Base-by-base conservation (phyloP, 495 filamentous ascomycete species). In the Aspergillus diversus region DNA sequence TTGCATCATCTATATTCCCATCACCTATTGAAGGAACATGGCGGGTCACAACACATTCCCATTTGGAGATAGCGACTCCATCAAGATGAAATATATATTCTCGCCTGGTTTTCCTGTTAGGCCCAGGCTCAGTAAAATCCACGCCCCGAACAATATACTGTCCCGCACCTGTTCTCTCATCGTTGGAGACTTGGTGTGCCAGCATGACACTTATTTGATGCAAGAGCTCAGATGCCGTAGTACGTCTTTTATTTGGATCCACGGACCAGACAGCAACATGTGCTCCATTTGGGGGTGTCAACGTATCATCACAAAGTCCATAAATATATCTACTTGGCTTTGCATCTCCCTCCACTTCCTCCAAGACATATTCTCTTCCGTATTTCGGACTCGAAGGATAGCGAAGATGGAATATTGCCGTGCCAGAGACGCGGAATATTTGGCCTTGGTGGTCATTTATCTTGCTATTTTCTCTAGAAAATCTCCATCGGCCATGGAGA, bases 401-500 rank as follows among this genome's bases (percentile, higher is more conserved):
- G 9, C 89, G 77, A 2, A 91, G 86, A 32, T 84, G 72, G 61
- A 95, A 92, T 7, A 69, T 76, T 21, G 89, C 86, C 2, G 74
- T 82, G 12, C 90, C 91, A 11, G 72, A 75, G 32, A 89, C 2
- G 69, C 16, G 52, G 16, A 43, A 4, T n/a, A 16, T 31, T 16
- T 50, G n/a, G 6, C 27, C 37, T 34, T 12, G 13, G 9, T 33
- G 15, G 27, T 34, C 27, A 33, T 21, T 13, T 33, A 3, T 32
- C 21, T 3, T 17, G 21, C 13, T 1, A 13, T 32, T 32, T 3
- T 17, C 76, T 4, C 83, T 83, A 9, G 79, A 76, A 17, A 89
- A 77, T 8, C 69, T 79, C 92, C 92, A 97, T 17, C 75, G 70
- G 5, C 92, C 92, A 6, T 93, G 88, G 1, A 96, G 74, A 5